Conservation (phyloP, 2,329 filamentous ascomycete species). For the Venturia carpophila region DNA sequence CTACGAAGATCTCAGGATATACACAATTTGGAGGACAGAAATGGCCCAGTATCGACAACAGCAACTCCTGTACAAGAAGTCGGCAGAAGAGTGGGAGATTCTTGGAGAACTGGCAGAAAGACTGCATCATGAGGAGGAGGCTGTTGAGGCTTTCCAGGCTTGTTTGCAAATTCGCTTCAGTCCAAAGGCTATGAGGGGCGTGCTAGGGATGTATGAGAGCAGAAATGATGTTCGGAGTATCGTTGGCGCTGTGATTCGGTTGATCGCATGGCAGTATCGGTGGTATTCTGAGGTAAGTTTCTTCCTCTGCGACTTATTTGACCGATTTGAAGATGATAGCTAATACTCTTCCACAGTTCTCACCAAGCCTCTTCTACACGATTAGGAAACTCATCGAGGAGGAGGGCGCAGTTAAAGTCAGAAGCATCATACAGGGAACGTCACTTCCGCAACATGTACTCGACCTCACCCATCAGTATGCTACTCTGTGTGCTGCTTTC, state of each 20-base stretch:
- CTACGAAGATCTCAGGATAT: slow-evolving; percentile 94
- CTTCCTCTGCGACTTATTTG: too few relatives aligned
- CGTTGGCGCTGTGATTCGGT: slow-evolving; percentile 74
- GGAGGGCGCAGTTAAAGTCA: slow-evolving; percentile 92
- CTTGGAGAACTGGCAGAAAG: slow-evolving; percentile 86
- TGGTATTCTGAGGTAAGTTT: slow-evolving; percentile 85
- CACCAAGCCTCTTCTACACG: slow-evolving; percentile 76
- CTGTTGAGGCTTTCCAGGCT: slow-evolving; percentile 83
- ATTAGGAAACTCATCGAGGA: slow-evolving; percentile 93
- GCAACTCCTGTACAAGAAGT: slow-evolving; percentile 93
- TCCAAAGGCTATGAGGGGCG: slow-evolving; percentile 81
- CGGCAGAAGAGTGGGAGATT: slow-evolving; percentile 96
- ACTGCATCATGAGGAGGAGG: slow-evolving; percentile 85
- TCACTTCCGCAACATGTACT: slow-evolving; percentile 87
- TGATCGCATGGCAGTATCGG: slow-evolving; percentile 96
- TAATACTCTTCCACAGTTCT: slow-evolving; percentile 55
- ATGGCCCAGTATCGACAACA: slow-evolving; percentile 93
- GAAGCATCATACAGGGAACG: slow-evolving; percentile 94
- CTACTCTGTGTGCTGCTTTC: slow-evolving; percentile 88
- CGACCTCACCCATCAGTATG: slow-evolving; percentile 93
- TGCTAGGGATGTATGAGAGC: slow-evolving; percentile 71
- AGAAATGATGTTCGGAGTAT: slow-evolving; percentile 72
- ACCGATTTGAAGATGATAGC: not conserved
- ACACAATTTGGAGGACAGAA: slow-evolving; percentile 98
- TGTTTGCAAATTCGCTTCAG: slow-evolving; percentile 85